Evolutionary conservation across 495 filamentous ascomycete genomes (phyloP), one percentile per base, ranked within the genome.

Genomic region (Corynascus novoguineensis): DNA sequence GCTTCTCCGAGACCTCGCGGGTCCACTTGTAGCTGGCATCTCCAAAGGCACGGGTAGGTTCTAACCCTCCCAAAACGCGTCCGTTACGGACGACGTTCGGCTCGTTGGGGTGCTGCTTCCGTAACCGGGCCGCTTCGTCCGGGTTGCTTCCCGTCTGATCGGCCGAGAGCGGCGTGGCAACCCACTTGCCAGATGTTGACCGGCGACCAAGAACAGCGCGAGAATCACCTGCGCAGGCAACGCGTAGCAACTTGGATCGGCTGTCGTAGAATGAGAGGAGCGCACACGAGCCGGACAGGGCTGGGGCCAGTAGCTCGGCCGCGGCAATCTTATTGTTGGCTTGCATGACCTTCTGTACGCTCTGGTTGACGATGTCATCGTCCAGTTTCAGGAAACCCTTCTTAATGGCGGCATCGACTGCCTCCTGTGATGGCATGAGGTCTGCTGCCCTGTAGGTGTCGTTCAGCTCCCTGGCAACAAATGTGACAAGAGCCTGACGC

Each of bases 1-100:
- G 81, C 60, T 84, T 83, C 8, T 90, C 82, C 60, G 92, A 87
- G 8, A 87, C 83, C 53, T 96, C 90, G 34, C 79, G 78, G 42
- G 78, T 87, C 95, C 95, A 99, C 71, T 99, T 99, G 77, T 97
- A 99, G 63, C 83, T 82, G 0, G 95, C 90, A 69, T 99, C 95
- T 31, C 95, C 95, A 63, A 99, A 99, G 0, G 95, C 92, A 45
- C 95, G 83, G 46, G 85, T 88, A 1, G 95, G 95, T 68, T 97
- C 93, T 17, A 99, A 76, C 34, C 89, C 86, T 14, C 93, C 93
- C 1, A 99, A 81, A 17, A 99, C 87, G 42, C 95, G 86, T 0
- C 95, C 95, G 60, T 93, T 90, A 3, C 81, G 77, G 15, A 93
- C 84, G 4, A 96, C 92, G 62, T 89, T 74, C 0, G 86, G 83